These are phyloP conservation scores for Plantago lanceolata DNA, from an alignment of 305 asterid genomes.

Conservation along the genomic window DNA sequence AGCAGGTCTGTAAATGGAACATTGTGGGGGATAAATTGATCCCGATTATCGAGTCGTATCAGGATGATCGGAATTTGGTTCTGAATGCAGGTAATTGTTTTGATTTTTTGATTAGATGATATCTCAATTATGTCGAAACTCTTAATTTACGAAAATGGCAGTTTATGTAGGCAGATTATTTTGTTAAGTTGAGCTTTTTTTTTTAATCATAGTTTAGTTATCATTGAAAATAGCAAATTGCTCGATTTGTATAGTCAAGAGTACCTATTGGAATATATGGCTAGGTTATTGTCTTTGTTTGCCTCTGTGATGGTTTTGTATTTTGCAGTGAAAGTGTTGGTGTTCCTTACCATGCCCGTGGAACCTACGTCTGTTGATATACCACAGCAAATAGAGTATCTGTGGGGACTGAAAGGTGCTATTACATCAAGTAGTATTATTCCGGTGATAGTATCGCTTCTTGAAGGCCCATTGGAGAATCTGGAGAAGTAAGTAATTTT, in stretches of 20 bases:
- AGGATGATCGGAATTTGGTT: slow-evolving; percentile 73
- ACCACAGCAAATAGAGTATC: slow-evolving; percentile 78
- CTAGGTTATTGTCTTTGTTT: not conserved
- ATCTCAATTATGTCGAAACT: not conserved
- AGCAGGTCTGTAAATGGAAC: slow-evolving; percentile 91
- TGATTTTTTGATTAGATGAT: not conserved
- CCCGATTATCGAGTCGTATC: slow-evolving; percentile 68
- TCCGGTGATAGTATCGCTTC: slow-evolving; percentile 72
- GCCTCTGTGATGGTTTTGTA: not conserved
- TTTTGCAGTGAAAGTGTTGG: slow-evolving; percentile 78
- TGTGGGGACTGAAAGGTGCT: slow-evolving; percentile 78
- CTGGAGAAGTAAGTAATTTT: slow-evolving; percentile 56
- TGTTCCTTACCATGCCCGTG: slow-evolving; percentile 88
- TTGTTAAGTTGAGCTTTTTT: not conserved
- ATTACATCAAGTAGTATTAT: slow-evolving; percentile 54
- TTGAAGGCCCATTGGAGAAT: slow-evolving; percentile 81
- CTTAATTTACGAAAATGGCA: not conserved
- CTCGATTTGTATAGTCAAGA: not conserved
- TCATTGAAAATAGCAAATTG: not conserved
- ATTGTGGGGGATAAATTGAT: slow-evolving; percentile 61
- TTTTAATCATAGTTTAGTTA: not conserved
- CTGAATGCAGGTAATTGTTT: slow-evolving; percentile 58
- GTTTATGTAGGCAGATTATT: not conserved
- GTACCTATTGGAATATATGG: not conserved
- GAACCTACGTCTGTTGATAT: slow-evolving; percentile 74